Percentiles rank a stretch among this genome's conserved stretches.
Conservation (phyloP, 495 filamentous ascomycete species). For the Geopyxis carbonaria region DNA sequence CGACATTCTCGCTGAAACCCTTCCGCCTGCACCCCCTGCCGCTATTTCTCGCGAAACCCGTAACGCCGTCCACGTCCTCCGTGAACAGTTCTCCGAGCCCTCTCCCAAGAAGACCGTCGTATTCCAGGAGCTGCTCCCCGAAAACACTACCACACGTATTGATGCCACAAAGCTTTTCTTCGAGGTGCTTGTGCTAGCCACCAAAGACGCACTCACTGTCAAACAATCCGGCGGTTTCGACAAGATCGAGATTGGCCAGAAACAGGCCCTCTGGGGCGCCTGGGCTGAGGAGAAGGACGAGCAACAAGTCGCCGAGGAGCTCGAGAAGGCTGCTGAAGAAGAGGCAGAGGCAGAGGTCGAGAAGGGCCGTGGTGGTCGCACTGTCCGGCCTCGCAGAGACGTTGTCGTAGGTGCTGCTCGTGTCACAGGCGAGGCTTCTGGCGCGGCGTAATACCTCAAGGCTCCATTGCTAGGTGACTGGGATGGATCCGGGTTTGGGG, state of each 20-base stretch:
- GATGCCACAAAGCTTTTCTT: slow-evolving; percentile 99
- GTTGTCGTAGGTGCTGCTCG: slow-evolving; percentile 17
- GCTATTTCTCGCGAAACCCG: slow-evolving; percentile 70
- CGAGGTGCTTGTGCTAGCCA: slow-evolving; percentile 83
- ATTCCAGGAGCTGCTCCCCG: slow-evolving; percentile 84
- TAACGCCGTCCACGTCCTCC: slow-evolving; percentile 86
- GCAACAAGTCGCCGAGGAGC: slow-evolving; percentile 35
- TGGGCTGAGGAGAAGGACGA: slow-evolving; percentile 81
- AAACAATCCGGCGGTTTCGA: slow-evolving; percentile 56
- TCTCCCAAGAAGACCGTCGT: slow-evolving; percentile 44
- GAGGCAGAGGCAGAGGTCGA: slow-evolving; percentile 13
- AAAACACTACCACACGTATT: slow-evolving; percentile 53
- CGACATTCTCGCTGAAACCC: slow-evolving; percentile 8
- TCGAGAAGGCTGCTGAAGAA: slow-evolving; percentile 20
- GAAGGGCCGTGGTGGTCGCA: not conserved
- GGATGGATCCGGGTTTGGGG: slow-evolving; percentile 4
- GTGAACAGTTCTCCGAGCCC: slow-evolving; percentile 48
- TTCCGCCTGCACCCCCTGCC: slow-evolving; percentile 9
- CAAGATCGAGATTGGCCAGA: slow-evolving; percentile 57
- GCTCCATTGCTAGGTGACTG: not conserved
- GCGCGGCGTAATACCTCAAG: slow-evolving; percentile 11
- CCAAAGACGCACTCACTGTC: slow-evolving; percentile 96
- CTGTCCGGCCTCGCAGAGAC: slow-evolving; percentile 11
- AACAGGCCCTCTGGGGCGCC: slow-evolving; percentile 81
- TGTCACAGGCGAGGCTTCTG: slow-evolving; percentile 10